Evolutionary conservation across 768 basidiomycete genomes (phyloP).

Genomic region (Lactarius sanguifluus): DNA sequence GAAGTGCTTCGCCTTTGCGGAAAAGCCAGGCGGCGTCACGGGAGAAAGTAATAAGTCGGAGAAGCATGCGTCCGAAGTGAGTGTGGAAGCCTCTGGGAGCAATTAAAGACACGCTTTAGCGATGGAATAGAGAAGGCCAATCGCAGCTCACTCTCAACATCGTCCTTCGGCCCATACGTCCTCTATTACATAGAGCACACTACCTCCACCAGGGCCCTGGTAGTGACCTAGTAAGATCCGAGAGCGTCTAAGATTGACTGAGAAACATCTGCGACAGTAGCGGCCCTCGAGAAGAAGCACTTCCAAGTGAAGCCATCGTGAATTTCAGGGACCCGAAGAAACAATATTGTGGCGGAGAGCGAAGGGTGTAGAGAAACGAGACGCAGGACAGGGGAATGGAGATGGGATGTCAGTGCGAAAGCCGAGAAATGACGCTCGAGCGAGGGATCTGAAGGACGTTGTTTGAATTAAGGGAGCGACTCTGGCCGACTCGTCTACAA

Average conservation of each 20-base stretch:
- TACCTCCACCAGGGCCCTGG: constrained; percentile 67
- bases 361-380: constrained; percentile 68
- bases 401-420: constrained; percentile 65
- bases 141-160: constrained; percentile 50
- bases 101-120: neutral
- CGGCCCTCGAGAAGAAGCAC: constrained; percentile 59
- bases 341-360: constrained; percentile 52
- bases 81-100: constrained; percentile 43
- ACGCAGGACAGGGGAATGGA: constrained; percentile 64
- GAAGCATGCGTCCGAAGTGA: constrained; percentile 45
- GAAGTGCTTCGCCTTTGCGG: constrained; percentile 42
- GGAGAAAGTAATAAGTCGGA: constrained; percentile 46
- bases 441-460: constrained; percentile 37
- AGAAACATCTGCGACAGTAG: constrained; percentile 56
- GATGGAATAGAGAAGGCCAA: neutral
- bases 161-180: constrained; percentile 59
- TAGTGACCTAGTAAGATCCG: constrained; percentile 62
- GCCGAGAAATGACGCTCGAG: constrained; percentile 61
- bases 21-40: constrained; percentile 44
- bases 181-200: constrained; percentile 72
- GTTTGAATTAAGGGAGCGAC: constrained; percentile 56
- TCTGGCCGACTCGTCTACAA: constrained; percentile 44
- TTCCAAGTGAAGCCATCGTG: constrained; percentile 70
- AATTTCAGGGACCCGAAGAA: constrained; percentile 73
- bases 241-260: constrained; percentile 57